Conservation (phyloP, 441 rosid species). For the Daphne laureola region DNA sequence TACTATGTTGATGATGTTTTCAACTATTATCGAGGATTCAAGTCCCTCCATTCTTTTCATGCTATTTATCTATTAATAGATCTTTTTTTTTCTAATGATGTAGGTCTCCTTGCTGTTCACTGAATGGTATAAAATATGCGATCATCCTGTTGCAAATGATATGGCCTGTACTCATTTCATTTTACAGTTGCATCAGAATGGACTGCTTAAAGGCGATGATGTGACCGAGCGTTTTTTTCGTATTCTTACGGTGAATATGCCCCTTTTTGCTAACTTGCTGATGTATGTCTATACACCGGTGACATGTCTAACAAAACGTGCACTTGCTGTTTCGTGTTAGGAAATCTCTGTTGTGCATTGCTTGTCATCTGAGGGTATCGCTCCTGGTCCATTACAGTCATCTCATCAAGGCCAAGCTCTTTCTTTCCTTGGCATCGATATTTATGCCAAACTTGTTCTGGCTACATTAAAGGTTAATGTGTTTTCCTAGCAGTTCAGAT, state of each 20-base stretch:
- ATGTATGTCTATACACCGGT: conserved; percentile 1
- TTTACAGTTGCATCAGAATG: conserved; percentile 69
- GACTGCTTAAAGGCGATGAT: conserved; percentile 82
- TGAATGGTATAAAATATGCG: conserved; percentile 88
- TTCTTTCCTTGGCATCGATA: conserved; percentile 82
- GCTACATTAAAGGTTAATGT: conserved; percentile 64
- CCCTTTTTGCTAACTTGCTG: conserved; percentile 4
- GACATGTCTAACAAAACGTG: conserved; percentile 10
- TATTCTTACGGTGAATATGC: conserved; percentile 47
- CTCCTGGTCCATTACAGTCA: conserved; percentile 49
- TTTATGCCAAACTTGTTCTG: conserved; percentile 76
- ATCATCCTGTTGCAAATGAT: conserved; percentile 74
- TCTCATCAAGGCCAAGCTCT: conserved; percentile 71
- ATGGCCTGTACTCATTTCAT: conserved; percentile 52
- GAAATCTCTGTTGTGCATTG: conserved; percentile 89
- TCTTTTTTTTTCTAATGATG: conserved; percentile 11
- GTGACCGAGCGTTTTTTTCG: conserved; percentile 85
- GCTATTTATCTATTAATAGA: too few relatives aligned
- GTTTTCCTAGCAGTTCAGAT: conserved; percentile 5
- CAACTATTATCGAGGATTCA: too few relatives aligned
- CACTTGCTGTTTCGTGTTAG: conserved; percentile 26
- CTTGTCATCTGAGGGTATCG: conserved; percentile 62
- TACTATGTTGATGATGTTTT: too few relatives aligned
- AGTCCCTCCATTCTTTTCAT: too few relatives aligned
- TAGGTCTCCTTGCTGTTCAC: conserved; percentile 73